Evolutionary conservation across 2,329 filamentous ascomycete species (phyloP), one percentile per base, ranked within the genome.

Genomic region (Diaporthe sp.): DNA sequence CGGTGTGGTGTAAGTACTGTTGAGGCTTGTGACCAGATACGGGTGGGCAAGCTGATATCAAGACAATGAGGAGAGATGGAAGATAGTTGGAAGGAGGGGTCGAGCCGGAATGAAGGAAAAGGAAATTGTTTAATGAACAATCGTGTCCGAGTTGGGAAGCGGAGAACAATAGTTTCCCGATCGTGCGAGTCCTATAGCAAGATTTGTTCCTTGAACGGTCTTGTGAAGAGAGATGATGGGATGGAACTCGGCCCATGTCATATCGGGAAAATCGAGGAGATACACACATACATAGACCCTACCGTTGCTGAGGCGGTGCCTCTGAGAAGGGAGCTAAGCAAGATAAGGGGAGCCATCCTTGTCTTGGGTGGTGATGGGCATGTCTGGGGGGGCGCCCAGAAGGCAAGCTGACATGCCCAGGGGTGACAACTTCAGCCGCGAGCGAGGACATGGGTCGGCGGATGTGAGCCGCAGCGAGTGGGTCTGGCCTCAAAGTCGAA

Each of bases 1-100:
- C 65, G 42, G 74, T 51, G 71, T 60, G 65, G 76, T 77, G 74
- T 77, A 77, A 72, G 74, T 57, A 37, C 49, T n/a, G 44, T 22
- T 55, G 42, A 67, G 47, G 58, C 39, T 74, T 74, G 47, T 42
- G 49, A 65, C 58, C 65, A 71, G 44, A 44, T 31, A 13, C 42
- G 42, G 44, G 71, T 25, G n/a, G 15, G 55, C 9, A 25, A 22
- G n/a, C 10, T 60, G 57, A n/a, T 42, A 68, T 60, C 39, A 34
- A 37, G 47, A 17, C 37, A 31, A 47, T 37, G 42, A 51, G 28
- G 47, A 67, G 31, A 39, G 55, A 31, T 47, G 28, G n/a, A 60
- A 53, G 31, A 61, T 47, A 25, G 58, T 58, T 42, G 17, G 44
- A 53, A 47, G 47, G 28, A 44, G 31, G 47, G 31, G 37, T 37